These are phyloP conservation scores for Pelargonium citronellum DNA, from an alignment of 441 rosid species.

Conservation along the genomic window DNA sequence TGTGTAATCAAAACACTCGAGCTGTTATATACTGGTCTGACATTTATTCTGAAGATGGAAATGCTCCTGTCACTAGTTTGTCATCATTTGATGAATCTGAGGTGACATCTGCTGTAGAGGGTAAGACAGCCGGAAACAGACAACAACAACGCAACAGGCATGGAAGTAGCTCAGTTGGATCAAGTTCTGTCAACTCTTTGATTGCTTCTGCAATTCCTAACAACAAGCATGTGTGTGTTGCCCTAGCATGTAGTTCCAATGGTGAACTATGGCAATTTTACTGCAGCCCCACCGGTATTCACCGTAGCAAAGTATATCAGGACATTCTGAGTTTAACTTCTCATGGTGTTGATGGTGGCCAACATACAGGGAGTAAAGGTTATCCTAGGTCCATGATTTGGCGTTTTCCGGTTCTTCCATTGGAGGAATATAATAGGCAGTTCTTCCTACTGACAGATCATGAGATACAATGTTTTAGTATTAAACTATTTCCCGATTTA, in stretches of 20 bases:
- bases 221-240: slow-evolving; percentile 45
- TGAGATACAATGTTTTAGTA: slow-evolving; percentile 63
- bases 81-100: slow-evolving; percentile 41
- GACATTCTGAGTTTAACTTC: slow-evolving; percentile 32
- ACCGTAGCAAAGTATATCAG: slow-evolving; percentile 33
- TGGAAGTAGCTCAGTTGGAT: slow-evolving; percentile 35
- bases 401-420: slow-evolving; percentile 38
- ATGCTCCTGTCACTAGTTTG: slow-evolving; percentile 36
- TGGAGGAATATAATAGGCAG: slow-evolving; percentile 40
- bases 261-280: slow-evolving; percentile 77
- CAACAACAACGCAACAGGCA: slow-evolving; percentile 28
- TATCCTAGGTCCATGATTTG: slow-evolving; percentile 79
- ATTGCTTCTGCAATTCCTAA: slow-evolving; percentile 46
- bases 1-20: slow-evolving; percentile 59
- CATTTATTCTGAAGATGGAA: slow-evolving; percentile 42
- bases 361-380: slow-evolving; percentile 44
- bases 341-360: slow-evolving; percentile 35
- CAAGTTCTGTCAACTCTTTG: slow-evolving; percentile 52
- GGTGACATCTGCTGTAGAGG: slow-evolving; percentile 33
- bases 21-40: slow-evolving; percentile 72
- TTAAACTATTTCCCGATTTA: slow-evolving; percentile 42
- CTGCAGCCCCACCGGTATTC: slow-evolving; percentile 55
- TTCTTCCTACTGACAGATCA: slow-evolving; percentile 71
- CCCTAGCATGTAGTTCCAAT: slow-evolving; percentile 57
- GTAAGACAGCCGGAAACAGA: slow-evolving; percentile 30